Evolutionary conservation across 805 yeast species (phyloP).

Genomic region (Yarrowia bubula): DNA sequence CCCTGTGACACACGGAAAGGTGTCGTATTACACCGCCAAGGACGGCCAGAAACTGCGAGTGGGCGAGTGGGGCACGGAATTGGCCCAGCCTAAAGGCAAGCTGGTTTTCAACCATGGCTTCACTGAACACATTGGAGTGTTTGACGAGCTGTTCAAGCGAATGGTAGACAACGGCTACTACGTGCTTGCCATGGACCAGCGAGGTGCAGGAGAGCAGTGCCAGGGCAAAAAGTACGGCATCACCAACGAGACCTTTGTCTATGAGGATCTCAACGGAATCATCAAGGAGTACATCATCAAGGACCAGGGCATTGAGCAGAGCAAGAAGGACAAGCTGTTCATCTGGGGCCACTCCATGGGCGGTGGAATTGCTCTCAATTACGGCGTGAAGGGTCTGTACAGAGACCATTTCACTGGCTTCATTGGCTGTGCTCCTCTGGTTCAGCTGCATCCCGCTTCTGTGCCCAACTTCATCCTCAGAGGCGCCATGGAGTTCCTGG

Average conservation of each 20-base stretch:
- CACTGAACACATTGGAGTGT: constrained; percentile 39
- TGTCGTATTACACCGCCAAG: constrained; percentile 17
- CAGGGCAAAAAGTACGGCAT: constrained; percentile 37
- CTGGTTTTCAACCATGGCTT: constrained; percentile 43
- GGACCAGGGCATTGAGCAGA: not conserved
- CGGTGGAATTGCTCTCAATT: constrained; percentile 42
- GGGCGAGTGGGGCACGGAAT: constrained; percentile 15
- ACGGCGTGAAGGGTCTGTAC: constrained; percentile 40
- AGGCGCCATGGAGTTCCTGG: constrained; percentile 34
- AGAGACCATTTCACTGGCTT: constrained; percentile 39
- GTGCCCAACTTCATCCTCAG: constrained; percentile 35
- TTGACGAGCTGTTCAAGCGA: constrained; percentile 37
- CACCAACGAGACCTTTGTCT: constrained; percentile 38
- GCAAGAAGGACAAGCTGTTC: constrained; percentile 31
- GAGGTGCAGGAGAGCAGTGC: constrained; percentile 43
- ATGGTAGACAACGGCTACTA: constrained; percentile 39
- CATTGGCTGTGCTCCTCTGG: constrained; percentile 39
- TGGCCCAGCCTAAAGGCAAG: constrained; percentile 33
- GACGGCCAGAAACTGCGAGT: constrained; percentile 26
- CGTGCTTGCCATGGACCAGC: constrained; percentile 42
- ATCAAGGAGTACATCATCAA: constrained; percentile 30
- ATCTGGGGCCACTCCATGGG: constrained; percentile 44
- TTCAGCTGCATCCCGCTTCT: constrained; percentile 34
- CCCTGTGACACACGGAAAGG: constrained; percentile 1
- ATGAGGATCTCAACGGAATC: constrained; percentile 39